These are phyloP conservation scores for Neonectria coccinea DNA, from an alignment of 2,329 filamentous ascomycete genomes.

Conservation along the genomic window DNA sequence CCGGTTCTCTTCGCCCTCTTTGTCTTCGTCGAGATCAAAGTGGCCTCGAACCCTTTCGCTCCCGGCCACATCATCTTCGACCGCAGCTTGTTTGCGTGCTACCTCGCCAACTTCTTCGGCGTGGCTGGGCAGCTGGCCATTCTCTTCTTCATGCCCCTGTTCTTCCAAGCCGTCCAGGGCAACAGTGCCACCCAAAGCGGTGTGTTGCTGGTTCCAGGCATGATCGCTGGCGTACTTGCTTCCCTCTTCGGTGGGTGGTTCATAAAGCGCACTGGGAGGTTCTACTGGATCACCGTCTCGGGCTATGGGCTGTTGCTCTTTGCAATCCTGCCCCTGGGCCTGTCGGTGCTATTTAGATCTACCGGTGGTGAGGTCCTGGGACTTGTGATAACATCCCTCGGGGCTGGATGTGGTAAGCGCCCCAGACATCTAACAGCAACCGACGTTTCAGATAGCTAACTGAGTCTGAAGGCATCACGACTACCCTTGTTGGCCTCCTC, in stretches of 20 bases:
- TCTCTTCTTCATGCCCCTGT: constrained; percentile 81
- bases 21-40: constrained; percentile 73
- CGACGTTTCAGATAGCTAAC: background rate
- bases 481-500: constrained; percentile 77
- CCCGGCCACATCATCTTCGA: constrained; percentile 80
- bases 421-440: background rate
- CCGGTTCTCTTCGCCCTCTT: constrained; percentile 74
- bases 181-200: constrained; percentile 73
- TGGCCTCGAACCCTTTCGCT: constrained; percentile 79
- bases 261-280: constrained; percentile 78
- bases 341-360: constrained; percentile 63
- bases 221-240: constrained; percentile 70
- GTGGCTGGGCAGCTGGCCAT: constrained; percentile 68
- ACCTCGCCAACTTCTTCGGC: constrained; percentile 78
- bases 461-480: constrained; percentile 69
- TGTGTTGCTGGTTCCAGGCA: constrained; percentile 73
- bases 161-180: constrained; percentile 79
- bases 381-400: constrained; percentile 61
- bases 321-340: constrained; percentile 66
- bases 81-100: constrained; percentile 73
- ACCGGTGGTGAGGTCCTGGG: constrained; percentile 67
- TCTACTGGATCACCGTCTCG: constrained; percentile 74
- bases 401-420: constrained; percentile 52
- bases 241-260: constrained; percentile 73
- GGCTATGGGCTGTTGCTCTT: constrained; percentile 66